Base-by-base conservation (phyloP, 495 filamentous ascomycete genomes). In the Penicillium dipodomyicola region DNA sequence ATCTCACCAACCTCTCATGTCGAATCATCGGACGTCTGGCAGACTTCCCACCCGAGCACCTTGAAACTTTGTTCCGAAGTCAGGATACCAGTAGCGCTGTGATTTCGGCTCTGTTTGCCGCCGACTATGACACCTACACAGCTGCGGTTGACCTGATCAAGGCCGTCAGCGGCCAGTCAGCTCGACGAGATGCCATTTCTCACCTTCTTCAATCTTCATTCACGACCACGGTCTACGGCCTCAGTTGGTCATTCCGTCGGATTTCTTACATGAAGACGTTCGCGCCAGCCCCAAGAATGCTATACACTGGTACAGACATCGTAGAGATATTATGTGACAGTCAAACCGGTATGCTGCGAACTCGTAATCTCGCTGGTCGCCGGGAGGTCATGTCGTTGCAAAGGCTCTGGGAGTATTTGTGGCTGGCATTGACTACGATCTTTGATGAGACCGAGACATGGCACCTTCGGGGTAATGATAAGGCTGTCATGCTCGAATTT, bases 381-480 rank as follows among this genome's bases (percentile, higher is more conserved):
- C 75, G 75, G 43, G 88, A 92, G 61, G 75, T 80, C 22, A 77
- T 82, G 40, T 79, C 83, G 8, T 72, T 94, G 25, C 79, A 86
- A 62, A 78, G 72, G 17, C 90, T 95, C 71, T 98, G 95, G 95
- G 80, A 84, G 57, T 79, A 80, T 47, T 79, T 90, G 58, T 98
- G 94, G 94, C 80, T 82, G 41, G 81, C 81, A 29, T 71, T 97
- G 46, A 84, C 84, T 3, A 83, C 87, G 14, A 89, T 95, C n/a
- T 96, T 97, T 65, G 75, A 82, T 45, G 84, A 84, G 64, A 93
- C 90, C 20, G 90, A 96, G 61, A 69, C 68, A 4, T 98, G 94
- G 93, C 84, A 80, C 59, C 71, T 85, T 49, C 72, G 82, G 22
- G 80, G 82, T 10, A 78, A 84, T 54, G 86, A 92, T 27, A 90